Evolutionary conservation across 1,139 yeast species (phyloP), one percentile per base, ranked within the genome.

Genomic region (Magnusiomyces paraingens): DNA sequence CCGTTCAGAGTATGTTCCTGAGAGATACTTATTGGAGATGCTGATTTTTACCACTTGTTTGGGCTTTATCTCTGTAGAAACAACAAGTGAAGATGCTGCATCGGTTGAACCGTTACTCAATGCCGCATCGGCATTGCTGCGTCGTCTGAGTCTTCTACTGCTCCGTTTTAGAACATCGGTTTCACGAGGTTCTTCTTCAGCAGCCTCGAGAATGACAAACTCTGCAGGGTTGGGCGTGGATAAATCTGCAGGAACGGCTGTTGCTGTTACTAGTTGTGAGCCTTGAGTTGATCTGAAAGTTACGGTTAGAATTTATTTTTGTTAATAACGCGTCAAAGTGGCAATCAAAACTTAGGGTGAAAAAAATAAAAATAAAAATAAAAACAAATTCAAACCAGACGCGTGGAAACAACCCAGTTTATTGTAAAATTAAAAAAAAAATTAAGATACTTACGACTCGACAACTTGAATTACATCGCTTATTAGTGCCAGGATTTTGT

Each of bases 181-280:
- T 11, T 43, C 42, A 17, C 50, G 52, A 18, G 52, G 50, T 4
- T 46, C 53, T 3, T 47, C 50, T 32, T 35, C 48, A 12, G 52
- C 49, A 26, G 51, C 52, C 18, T 42, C 45, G 5, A 14, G 21
- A 12, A 32, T 20, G 3, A 32, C 42, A 43, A 51, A 55, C 38
- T 36, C 26, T 18, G 49, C 42, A 10, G 55, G 46, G 18, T 53
- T 51, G 18, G 50, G 52, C 15, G 47, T 53, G 6, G 53, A 46
- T 14, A 55, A 40, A 49, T 52, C 58, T 2, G 40, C 20, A 38
- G 58, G 58, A 17, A 55, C 58, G 21, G 54, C 55, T 32, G 26
- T 14, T 8, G 47, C 43, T 2, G 49, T 49, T 12, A 55, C 32
- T 20, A 55, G 46, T 21, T 43, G 32, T 14, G 38, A 21, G 12